A percentile compares a stretch with the other conserved stretches of the same genome.
Evolutionary conservation across 2,329 filamentous ascomycete genomes (phyloP).

Genomic region (Macroventuria anomochaeta): DNA sequence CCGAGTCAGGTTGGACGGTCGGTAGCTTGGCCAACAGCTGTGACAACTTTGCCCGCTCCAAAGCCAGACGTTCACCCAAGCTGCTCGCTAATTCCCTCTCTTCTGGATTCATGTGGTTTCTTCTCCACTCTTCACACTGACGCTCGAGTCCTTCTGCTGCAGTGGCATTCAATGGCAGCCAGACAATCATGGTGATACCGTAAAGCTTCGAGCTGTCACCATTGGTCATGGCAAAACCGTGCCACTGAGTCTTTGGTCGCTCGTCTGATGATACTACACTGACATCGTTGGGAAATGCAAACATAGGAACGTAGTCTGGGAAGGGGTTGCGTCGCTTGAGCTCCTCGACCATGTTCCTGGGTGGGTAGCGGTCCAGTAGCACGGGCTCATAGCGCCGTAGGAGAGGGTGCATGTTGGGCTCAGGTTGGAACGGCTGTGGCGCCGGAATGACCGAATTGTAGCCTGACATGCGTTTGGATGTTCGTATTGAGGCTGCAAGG

Average conservation of each 20-base stretch:
- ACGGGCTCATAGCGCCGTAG: constrained; percentile 95
- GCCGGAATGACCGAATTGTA: constrained; percentile 98
- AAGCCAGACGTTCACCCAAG: constrained; percentile 83
- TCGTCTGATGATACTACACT: constrained; percentile 96
- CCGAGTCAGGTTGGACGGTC: constrained; percentile 77
- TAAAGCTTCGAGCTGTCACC: constrained; percentile 91
- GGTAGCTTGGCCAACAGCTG: constrained; percentile 85
- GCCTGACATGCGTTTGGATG: constrained; percentile 87
- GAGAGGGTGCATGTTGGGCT: constrained; percentile 93
- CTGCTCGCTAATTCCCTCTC: constrained; percentile 92
- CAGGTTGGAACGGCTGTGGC: constrained; percentile 86
- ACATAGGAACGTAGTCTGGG: constrained; percentile 98
- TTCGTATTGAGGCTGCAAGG: constrained; percentile 69
- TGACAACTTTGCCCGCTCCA: constrained; percentile 87
- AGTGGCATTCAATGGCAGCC: constrained; percentile 83
- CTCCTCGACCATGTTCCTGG: constrained; percentile 81
- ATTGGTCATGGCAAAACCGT: constrained; percentile 97
- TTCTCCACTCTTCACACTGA: constrained; percentile 60
- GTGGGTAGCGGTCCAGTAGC: constrained; percentile 91
- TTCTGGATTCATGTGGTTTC: constrained; percentile 80
- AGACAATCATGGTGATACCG: constrained; percentile 88
- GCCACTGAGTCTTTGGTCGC: constrained; percentile 94
- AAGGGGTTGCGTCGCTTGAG: constrained; percentile 81
- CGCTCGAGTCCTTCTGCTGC: constrained; percentile 84
- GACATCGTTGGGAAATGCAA: constrained; percentile 97